Percentiles rank a stretch among this genome's conserved stretches.
These are phyloP conservation scores for Paraphaeosphaeria minitans DNA, from an alignment of 2,329 filamentous ascomycete species.

Conservation along the genomic window DNA sequence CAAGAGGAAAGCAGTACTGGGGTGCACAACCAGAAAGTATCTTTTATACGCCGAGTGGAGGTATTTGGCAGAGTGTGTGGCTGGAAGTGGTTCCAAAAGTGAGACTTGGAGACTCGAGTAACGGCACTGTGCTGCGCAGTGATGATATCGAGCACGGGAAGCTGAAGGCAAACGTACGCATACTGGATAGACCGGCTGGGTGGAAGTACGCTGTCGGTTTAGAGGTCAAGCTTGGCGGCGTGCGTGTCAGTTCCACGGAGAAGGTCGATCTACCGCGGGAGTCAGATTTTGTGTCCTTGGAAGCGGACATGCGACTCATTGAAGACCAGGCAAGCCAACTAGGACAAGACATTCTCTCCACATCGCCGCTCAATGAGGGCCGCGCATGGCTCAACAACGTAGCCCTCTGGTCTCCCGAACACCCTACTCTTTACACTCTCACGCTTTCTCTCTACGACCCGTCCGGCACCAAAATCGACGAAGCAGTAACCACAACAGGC, in stretches of 20 bases:
- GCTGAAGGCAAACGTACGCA: constrained; percentile 57
- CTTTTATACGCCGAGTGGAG: constrained; percentile 63
- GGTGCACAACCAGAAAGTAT: constrained; percentile 64
- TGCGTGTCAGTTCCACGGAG: constrained; percentile 52
- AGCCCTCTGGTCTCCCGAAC: constrained; percentile 67
- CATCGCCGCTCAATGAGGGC: constrained; percentile 46
- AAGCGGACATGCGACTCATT: constrained; percentile 57
- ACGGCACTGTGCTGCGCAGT: constrained; percentile 63
- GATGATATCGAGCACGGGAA: constrained; percentile 59
- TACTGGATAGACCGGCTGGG: constrained; percentile 57
- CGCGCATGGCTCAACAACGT: constrained; percentile 59
- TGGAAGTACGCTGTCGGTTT: constrained; percentile 58
- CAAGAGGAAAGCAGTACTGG: constrained; percentile 72
- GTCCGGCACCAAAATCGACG: constrained; percentile 54
- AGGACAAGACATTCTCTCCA: constrained; percentile 37
- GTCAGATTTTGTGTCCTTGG: constrained; percentile 54
- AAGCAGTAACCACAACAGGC: constrained; percentile 64
- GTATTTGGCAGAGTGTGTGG: constrained; percentile 65
- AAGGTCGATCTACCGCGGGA: constrained; percentile 56
- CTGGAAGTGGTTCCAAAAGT: constrained; percentile 60
- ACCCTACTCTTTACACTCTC: constrained; percentile 63
- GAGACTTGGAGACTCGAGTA: constrained; percentile 60
- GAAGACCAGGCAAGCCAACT: constrained; percentile 48
- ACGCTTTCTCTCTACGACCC: constrained; percentile 57
- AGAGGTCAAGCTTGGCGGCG: constrained; percentile 58